Conservation (phyloP, 306 rosid genomes). For the Canavalia gladiata region DNA sequence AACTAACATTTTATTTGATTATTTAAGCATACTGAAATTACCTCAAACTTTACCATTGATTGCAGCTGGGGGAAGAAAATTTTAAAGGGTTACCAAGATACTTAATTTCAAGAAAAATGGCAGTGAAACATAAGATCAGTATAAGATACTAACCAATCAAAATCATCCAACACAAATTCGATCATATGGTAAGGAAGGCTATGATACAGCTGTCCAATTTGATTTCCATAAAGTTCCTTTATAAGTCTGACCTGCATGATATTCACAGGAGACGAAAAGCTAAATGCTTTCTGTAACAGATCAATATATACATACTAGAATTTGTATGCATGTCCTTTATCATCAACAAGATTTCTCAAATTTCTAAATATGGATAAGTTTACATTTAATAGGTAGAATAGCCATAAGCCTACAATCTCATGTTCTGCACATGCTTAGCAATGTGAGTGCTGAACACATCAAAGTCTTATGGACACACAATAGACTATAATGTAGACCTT, state of each 20-base stretch:
- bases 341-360: slow-evolving; percentile 17
- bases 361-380: slow-evolving; percentile 30
- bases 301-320: slow-evolving; percentile 23
- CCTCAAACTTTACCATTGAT: not conserved
- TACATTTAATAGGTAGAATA: slow-evolving; percentile 8
- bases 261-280: slow-evolving; percentile 32
- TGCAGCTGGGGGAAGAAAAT: not conserved
- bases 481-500: not conserved
- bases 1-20: slow-evolving; percentile 7
- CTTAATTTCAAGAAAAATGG: slow-evolving; percentile 1
- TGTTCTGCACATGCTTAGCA: not conserved
- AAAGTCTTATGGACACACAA: not conserved
- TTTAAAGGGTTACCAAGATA: not conserved
- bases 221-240: slow-evolving; percentile 96
- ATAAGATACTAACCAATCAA: slow-evolving; percentile 72
- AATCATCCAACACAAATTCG: slow-evolving; percentile 76
- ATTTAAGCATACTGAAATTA: slow-evolving; percentile 17
- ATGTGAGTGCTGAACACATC: not conserved
- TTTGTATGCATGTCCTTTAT: slow-evolving; percentile 3
- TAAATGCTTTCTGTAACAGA: slow-evolving; percentile 39
- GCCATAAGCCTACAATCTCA: slow-evolving; percentile 12
- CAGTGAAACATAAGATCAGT: slow-evolving; percentile 21
- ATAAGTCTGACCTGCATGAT: slow-evolving; percentile 81
- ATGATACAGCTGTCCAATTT: slow-evolving; percentile 80
- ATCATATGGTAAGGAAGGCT: slow-evolving; percentile 87